A percentile compares a stretch with the other conserved stretches of the same genome.
These are phyloP conservation scores for Xylariaceae sp. DNA, from an alignment of 2,329 filamentous ascomycete genomes.

Conservation along the genomic window DNA sequence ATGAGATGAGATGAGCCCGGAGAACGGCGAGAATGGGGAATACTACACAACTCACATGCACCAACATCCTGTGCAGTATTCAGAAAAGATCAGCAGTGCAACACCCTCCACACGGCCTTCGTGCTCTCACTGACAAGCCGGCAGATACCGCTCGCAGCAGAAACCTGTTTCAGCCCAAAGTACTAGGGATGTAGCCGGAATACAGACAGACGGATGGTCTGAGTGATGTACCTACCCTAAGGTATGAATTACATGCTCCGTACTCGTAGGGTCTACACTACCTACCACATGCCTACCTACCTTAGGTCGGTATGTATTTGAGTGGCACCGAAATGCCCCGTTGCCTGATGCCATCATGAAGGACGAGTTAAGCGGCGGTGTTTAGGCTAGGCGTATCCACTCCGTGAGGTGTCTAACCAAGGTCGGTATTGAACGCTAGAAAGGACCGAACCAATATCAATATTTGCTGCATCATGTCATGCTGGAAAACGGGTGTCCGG, in stretches of 20 bases:
- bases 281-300: no score
- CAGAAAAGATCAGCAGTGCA: constrained; percentile 19
- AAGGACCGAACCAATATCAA: background rate
- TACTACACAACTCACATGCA: constrained; percentile 13
- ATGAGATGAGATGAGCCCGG: constrained; percentile 4
- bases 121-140: background rate
- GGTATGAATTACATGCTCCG: background rate
- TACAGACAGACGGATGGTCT: background rate
- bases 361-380: background rate
- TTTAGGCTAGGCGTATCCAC: background rate
- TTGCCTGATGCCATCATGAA: background rate
- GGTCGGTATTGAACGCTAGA: background rate
- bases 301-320: no score
- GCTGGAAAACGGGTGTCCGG: background rate
- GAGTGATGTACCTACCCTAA: background rate
- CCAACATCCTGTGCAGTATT: constrained; percentile 5
- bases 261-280: background rate
- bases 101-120: constrained; percentile 4
- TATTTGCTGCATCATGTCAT: background rate
- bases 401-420: background rate
- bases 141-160: constrained; percentile 2
- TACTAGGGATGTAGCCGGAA: background rate
- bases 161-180: constrained; percentile 18
- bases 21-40: constrained; percentile 10
- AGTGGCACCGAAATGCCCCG: background rate